Evolutionary conservation across 2,329 filamentous ascomycete species (phyloP).

Genomic region (Sclerotinia minor): DNA sequence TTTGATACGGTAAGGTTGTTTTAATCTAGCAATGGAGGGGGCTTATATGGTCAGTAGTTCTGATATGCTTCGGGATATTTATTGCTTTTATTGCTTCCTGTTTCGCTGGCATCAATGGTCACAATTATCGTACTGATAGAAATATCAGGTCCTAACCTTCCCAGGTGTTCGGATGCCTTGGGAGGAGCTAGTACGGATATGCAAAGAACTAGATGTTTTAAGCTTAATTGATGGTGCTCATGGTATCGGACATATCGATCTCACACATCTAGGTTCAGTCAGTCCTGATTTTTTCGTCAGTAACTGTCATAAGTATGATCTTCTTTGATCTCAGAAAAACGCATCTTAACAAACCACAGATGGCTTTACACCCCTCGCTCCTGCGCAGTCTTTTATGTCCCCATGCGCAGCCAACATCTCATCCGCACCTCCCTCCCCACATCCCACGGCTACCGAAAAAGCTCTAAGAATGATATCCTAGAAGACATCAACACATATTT

Average conservation of each 20-base stretch:
- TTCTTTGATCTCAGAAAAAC: too few species aligned
- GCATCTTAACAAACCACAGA: conserved; percentile 20
- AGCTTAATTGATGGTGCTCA: conserved; percentile 84
- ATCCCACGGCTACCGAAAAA: conserved; percentile 66
- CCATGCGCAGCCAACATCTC: conserved; percentile 72
- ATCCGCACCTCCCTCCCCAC: conserved; percentile 76
- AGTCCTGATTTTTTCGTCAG: conserved; percentile 84
- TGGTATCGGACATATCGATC: conserved; percentile 55
- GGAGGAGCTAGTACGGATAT: conserved; percentile 62
- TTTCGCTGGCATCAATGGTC: not conserved
- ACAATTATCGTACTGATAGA: not conserved
- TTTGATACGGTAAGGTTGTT: conserved; percentile 13
- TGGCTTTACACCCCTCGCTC: conserved; percentile 83
- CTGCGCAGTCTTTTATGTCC: conserved; percentile 81
- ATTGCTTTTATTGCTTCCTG: not conserved
- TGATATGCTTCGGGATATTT: not conserved
- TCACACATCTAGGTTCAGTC: conserved; percentile 55
- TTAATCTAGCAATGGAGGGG: conserved; percentile 44
- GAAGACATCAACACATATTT: conserved; percentile 47
- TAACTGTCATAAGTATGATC: conserved; percentile 87
- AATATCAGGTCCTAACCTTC: conserved; percentile 69
- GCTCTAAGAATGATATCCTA: conserved; percentile 45
- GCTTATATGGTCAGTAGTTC: not conserved
- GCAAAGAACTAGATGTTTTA: conserved; percentile 65
- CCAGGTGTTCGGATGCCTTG: conserved; percentile 81